Conservation (phyloP, 352 stramenopile genomes). For the Globisporangium alternatum region DNA sequence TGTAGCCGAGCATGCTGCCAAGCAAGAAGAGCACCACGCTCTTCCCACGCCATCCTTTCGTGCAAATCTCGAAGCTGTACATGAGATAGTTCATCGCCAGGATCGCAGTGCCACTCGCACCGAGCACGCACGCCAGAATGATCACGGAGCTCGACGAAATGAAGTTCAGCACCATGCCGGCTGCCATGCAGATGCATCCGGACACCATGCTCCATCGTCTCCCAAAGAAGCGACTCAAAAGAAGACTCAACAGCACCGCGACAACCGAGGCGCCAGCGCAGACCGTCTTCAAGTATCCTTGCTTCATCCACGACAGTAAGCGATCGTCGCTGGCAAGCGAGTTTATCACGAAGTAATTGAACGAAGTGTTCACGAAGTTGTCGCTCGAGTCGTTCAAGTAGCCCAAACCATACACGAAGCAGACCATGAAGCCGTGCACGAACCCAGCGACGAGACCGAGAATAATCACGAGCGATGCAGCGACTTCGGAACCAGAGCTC, state of each 20-base stretch:
- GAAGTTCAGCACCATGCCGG: conserved; percentile 58
- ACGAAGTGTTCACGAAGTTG: conserved; percentile 79
- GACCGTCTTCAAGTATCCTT: conserved; percentile 53
- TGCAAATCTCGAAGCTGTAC: conserved; percentile 86
- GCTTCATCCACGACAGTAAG: conserved; percentile 46
- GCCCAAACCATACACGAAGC: conserved; percentile 63
- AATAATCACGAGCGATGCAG: conserved; percentile 75
- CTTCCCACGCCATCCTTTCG: conserved; percentile 85
- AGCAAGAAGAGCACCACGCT: conserved; percentile 80
- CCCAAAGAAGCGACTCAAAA: conserved; percentile 57
- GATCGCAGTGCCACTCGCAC: conserved; percentile 57
- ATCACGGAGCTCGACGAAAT: conserved; percentile 51
- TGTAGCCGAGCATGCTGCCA: conserved; percentile 64
- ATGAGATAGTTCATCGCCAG: conserved; percentile 73
- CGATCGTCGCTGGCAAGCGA: conserved; percentile 35
- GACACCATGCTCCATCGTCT: conserved; percentile 61
- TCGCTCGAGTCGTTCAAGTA: conserved; percentile 73
- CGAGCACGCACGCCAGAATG: conserved; percentile 49
- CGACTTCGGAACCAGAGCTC: conserved; percentile 78
- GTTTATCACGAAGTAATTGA: conserved; percentile 55
- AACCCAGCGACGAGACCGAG: conserved; percentile 75
- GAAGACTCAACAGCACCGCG: conserved; percentile 43
- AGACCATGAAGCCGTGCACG: conserved; percentile 72
- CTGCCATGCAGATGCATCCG: conserved; percentile 44
- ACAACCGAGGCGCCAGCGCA: conserved; percentile 53